These are phyloP conservation scores for Lodderomyces margitis DNA, from an alignment of 1,139 yeast species.

Conservation along the genomic window DNA sequence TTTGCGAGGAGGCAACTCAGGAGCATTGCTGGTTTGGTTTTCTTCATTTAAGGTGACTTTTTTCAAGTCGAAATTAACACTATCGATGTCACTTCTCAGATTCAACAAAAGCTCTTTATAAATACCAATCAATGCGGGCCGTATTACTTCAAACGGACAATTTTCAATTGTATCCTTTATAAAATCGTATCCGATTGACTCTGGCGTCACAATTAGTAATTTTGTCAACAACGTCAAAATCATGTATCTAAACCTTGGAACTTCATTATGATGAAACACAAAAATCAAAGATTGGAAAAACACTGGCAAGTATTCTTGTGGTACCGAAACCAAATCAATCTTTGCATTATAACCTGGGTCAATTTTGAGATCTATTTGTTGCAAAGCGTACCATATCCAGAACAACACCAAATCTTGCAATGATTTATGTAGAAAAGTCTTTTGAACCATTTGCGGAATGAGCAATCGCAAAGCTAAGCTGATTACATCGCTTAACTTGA, in stretches of 20 bases:
- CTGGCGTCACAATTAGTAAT: constrained; percentile 55
- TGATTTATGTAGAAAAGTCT: constrained; percentile 22
- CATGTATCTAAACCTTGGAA: constrained; percentile 22
- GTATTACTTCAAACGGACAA: constrained; percentile 66
- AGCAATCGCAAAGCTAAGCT: constrained; percentile 31
- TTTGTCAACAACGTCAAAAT: constrained; percentile 53
- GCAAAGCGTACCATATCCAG: constrained; percentile 43
- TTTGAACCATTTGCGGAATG: constrained; percentile 38
- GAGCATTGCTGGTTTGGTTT: constrained; percentile 1
- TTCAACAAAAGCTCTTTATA: constrained; percentile 59
- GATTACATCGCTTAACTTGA: constrained; percentile 35
- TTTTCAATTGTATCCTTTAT: constrained; percentile 61
- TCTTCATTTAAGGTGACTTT: constrained; percentile 4
- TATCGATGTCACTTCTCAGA: constrained; percentile 13
- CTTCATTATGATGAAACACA: constrained; percentile 16
- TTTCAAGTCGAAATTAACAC: constrained; percentile 11
- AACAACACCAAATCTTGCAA: constrained; percentile 32
- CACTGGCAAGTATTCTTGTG: constrained; percentile 28
- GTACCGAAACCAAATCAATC: constrained; percentile 32
- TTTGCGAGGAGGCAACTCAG: constrained; percentile 22
- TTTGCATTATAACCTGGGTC: constrained; percentile 12
- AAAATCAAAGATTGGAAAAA: constrained; percentile 37
- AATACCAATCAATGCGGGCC: constrained; percentile 60
- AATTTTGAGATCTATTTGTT: constrained; percentile 21
- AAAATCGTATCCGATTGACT: constrained; percentile 56